Evolutionary conservation across 2,329 filamentous ascomycete species (phyloP), one percentile per base, ranked within the genome.

Genomic region (Diaporthe vaccinii): DNA sequence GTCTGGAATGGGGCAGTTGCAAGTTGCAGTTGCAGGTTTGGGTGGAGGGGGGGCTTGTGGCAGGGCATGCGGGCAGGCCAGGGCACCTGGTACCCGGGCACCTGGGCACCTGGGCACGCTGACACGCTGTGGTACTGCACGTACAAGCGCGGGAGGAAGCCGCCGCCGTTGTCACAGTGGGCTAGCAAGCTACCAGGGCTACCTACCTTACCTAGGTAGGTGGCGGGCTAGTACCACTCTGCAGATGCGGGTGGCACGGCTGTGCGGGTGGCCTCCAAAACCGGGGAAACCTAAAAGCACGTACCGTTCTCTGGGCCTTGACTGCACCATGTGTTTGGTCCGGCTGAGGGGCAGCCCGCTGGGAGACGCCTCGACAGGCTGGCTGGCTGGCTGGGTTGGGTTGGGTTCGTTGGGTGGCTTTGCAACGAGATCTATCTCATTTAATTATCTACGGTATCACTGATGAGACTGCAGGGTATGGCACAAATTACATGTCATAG

Each of bases 21-120:
- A 69, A n/a, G 65, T 55, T 39, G 65, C 65, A 55, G 65, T 68
- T 62, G 70, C 70, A 65, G 58, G 59, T 73, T 73, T 73, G 71
- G 71, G 49, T n/a, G 70, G 46, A 65, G 31, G 70, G 34, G 34
- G 68, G 68, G 25, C 68, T n/a, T 70, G 62, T 51, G 65, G 65
- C 65, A 68, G 65, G 65, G 65, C 65, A 69, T 28, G 41, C 65
- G 41, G 49, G 49, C 65, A 39, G 46, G 62, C 62, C 62, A 68
- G 62, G 62, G 44, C 62, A 68, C 49, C 46, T 69, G 49, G 65
- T 36, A 53, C 31, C 46, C 46, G 44, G 55, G 70, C 57, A 36
- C 20, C 28, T 39, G 25, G 49, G 51, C 59, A 25, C 17, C 28
- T 39, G 44, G 44, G 36, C 36, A 41, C 58, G 61, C 20, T 59